Evolutionary conservation across 768 basidiomycete genomes (phyloP), one percentile per base, ranked within the genome.

Genomic region (Amanita fuliginea): DNA sequence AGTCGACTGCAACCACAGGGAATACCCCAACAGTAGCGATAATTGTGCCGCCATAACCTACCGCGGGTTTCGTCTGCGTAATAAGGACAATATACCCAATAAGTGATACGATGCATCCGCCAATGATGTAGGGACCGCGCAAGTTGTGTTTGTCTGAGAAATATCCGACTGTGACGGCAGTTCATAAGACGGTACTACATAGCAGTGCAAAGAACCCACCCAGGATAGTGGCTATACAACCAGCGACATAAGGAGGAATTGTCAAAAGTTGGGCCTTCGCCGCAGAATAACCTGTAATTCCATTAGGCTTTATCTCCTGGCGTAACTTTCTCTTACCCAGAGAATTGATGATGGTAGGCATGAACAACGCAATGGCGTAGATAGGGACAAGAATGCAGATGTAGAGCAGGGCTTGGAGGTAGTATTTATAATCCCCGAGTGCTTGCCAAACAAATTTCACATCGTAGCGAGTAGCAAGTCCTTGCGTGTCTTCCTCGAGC

Each of bases 61-160:
- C 68, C 6, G 60, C 65, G 19, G 67, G 59, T 3, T 50, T 51
- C 3, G 44, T 47, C 55, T 63, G 63, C 1, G 67, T 65, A 50
- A 75, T 75, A 21, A 76, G 59, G 18, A 79, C 51, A 50, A 77
- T 65, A 49, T 73, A 80, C 13, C 78, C 80, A 8, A 76, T 62
- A 42, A 80, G 58, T 0, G 75, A 69, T 4, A 77, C 61, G 3
- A 67, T 42, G 30, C 64, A 62, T 6, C 70, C 61, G 6, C 59
- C 63, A 18, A 78, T 64, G 51, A 81, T 59, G 52, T 74, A 77
- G 1, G 75, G 75, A 3, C 77, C 77, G 7, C 74, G 69, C 13
- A 62, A 35, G 49, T 70, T 64, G 36, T 64, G 48, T 48, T 62
- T 67, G 51, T 76, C 74, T 4, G 74, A 75, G 21, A 61, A 57